phyloP scores from a whole-genome alignment of 2,329 filamentous ascomycete species.

The Neurospora crassa region DNA sequence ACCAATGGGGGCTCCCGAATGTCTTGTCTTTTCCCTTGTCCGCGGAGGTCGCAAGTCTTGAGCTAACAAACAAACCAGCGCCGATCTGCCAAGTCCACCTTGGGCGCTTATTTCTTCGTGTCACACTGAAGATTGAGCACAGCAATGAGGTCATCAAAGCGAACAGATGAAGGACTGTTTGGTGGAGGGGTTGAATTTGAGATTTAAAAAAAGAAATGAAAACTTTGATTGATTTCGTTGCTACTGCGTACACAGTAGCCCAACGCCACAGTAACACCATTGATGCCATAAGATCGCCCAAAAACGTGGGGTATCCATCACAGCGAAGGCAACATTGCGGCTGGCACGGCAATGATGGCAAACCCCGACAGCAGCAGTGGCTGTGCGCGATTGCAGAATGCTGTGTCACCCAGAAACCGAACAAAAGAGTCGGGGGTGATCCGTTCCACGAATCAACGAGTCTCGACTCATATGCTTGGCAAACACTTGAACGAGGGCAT shows the following conservation, averaged over 20 bases:
- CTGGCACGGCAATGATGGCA: not conserved
- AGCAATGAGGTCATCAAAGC: not conserved
- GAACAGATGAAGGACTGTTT: not conserved
- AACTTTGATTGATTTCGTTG: not conserved
- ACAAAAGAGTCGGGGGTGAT: not conserved
- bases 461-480: not conserved
- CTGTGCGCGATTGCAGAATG: not conserved
- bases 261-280: not conserved
- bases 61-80: too few relatives aligned
- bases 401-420: not conserved
- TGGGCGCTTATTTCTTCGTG: not conserved
- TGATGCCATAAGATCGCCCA: not conserved
- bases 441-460: not conserved
- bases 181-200: not conserved
- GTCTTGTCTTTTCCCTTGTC: too few relatives aligned
- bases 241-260: not conserved
- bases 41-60: not conserved
- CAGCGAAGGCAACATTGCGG: not conserved
- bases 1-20: not conserved
- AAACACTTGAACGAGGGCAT: not conserved
- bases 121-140: not conserved
- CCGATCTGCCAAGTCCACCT: not conserved
- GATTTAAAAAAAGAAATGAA: not conserved
- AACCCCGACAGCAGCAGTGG: not conserved
- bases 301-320: not conserved